These are phyloP conservation scores for Gelatoporia subvermispora DNA, from an alignment of 768 basidiomycete species.

Conservation along the genomic window DNA sequence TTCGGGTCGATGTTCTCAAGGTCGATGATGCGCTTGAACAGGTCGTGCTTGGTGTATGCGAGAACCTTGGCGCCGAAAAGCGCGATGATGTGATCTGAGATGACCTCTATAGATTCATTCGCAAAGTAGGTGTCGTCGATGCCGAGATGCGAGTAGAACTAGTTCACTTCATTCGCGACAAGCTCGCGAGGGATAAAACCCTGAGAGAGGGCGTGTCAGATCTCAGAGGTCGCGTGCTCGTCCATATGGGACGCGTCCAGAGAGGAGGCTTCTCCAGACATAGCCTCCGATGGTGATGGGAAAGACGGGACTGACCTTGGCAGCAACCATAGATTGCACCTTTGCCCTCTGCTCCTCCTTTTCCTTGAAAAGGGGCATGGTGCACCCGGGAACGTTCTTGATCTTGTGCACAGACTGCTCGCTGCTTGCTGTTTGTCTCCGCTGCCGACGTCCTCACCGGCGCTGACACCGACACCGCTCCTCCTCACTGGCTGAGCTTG, in stretches of 20 bases:
- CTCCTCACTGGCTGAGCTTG: no score
- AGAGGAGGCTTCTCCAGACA: background rate
- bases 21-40: constrained; percentile 86
- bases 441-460: no score
- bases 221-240: background rate
- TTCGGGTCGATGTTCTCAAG: constrained; percentile 86
- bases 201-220: constrained; percentile 31
- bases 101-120: constrained; percentile 66
- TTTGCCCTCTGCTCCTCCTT: constrained; percentile 84
- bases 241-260: background rate
- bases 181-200: constrained; percentile 93
- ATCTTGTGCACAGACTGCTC: constrained; percentile 55
- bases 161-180: constrained; percentile 84
- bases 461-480: no score
- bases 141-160: constrained; percentile 91
- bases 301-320: constrained; percentile 47
- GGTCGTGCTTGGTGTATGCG: constrained; percentile 92
- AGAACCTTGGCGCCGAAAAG: constrained; percentile 94
- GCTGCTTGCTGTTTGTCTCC: no score
- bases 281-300: background rate
- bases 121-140: constrained; percentile 92
- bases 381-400: constrained; percentile 84
- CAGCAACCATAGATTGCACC: constrained; percentile 72
- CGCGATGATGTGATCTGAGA: constrained; percentile 87
- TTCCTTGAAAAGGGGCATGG: constrained; percentile 85